Percentiles rank a stretch among this genome's conserved stretches.
These are phyloP conservation scores for Pleurotus tuoliensis DNA, from an alignment of 768 basidiomycete species.

Conservation along the genomic window DNA sequence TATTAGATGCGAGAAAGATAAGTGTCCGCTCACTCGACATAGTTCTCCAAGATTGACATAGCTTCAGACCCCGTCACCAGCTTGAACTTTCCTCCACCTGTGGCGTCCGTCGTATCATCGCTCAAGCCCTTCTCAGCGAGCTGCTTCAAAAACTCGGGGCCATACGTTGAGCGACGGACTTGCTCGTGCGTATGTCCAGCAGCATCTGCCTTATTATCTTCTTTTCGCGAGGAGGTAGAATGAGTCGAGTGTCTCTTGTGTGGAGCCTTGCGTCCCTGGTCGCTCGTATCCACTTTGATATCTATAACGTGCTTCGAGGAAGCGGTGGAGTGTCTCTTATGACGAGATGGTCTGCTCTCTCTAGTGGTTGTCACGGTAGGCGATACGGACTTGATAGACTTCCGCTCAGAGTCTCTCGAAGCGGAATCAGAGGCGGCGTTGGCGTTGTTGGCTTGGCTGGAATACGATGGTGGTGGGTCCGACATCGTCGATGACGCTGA, in stretches of 20 bases:
- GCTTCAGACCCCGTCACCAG: slow-evolving; percentile 40
- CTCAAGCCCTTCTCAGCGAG: slow-evolving; percentile 28
- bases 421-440: neutral
- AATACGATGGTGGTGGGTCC: slow-evolving; percentile 4
- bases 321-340: slow-evolving; percentile 5
- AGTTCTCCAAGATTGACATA: slow-evolving; percentile 35
- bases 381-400: slow-evolving; percentile 5
- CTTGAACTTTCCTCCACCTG: slow-evolving; percentile 27
- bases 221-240: slow-evolving; percentile 16
- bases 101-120: slow-evolving; percentile 19
- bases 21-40: slow-evolving; percentile 30
- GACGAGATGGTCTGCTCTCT: slow-evolving; percentile 2
- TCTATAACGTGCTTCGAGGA: neutral
- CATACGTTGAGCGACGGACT: slow-evolving; percentile 38
- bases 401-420: neutral
- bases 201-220: slow-evolving; percentile 24
- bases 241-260: slow-evolving; percentile 21
- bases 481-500: slow-evolving; percentile 5
- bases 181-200: slow-evolving; percentile 30
- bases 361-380: neutral
- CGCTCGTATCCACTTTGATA: slow-evolving; percentile 1
- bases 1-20: neutral
- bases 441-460: neutral
- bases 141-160: slow-evolving; percentile 42
- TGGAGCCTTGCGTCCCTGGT: slow-evolving; percentile 19